phyloP scores from a whole-genome alignment of 164 flowering plant species.

The Umbilicus rupestris region DNA sequence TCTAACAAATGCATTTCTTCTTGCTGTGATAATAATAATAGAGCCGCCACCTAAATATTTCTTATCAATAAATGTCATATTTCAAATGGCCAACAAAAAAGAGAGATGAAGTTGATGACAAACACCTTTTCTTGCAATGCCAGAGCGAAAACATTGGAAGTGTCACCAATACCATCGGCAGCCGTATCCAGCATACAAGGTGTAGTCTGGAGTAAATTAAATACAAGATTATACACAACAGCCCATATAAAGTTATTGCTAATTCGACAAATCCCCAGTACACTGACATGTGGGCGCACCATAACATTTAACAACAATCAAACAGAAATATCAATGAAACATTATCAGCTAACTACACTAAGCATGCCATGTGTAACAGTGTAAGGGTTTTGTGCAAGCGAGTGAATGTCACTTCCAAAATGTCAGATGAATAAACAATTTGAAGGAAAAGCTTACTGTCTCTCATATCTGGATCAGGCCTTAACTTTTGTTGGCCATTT shows the following conservation, averaged over 20 bases:
- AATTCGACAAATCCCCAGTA: background rate
- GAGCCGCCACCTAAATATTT: slow-evolving; percentile 52
- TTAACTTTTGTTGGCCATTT: too few relatives aligned
- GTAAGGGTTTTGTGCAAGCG: background rate
- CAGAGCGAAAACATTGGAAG: slow-evolving; percentile 58
- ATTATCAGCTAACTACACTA: background rate
- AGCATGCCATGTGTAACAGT: too few relatives aligned
- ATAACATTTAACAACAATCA: background rate
- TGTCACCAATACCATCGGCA: slow-evolving; percentile 22
- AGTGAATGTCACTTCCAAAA: background rate
- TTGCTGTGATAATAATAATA: slow-evolving; percentile 82
- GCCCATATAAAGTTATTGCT: background rate
- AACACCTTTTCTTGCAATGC: slow-evolving; percentile 90
- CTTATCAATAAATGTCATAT: background rate
- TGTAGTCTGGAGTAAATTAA: slow-evolving; percentile 24
- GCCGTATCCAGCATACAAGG: slow-evolving; percentile 13
- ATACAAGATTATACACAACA: background rate
- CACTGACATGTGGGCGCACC: background rate
- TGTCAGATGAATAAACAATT: too few relatives aligned
- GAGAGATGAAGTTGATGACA: background rate
- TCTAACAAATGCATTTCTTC: slow-evolving; percentile 87
- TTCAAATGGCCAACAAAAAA: background rate
- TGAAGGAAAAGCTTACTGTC: background rate
- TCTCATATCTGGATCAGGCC: too few relatives aligned
- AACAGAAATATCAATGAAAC: background rate